Percentiles rank a stretch among this genome's conserved stretches.
Conservation (phyloP, 2,329 filamentous ascomycete genomes). For the Verticillium tricorpus region DNA sequence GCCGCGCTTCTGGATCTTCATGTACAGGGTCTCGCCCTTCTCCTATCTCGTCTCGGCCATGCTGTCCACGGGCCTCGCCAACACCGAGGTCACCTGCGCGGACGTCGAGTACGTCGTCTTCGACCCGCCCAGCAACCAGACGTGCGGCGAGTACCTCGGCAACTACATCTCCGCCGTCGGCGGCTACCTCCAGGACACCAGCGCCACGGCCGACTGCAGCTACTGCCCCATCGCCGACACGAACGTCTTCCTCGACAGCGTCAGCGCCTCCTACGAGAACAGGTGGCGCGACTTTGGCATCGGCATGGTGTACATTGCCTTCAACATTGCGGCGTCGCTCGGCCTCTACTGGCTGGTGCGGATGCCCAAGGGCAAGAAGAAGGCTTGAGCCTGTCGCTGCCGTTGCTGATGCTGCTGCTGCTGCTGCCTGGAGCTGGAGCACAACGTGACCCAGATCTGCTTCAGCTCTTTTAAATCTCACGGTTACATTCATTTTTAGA, state of each 20-base stretch:
- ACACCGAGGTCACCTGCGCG: conserved; percentile 61
- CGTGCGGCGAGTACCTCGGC: conserved; percentile 56
- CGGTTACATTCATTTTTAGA: background rate
- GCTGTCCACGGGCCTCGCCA: conserved; percentile 65
- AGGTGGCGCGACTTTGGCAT: conserved; percentile 68
- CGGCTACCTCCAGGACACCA: conserved; percentile 48
- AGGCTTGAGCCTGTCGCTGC: conserved; percentile 4
- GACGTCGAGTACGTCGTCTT: conserved; percentile 65
- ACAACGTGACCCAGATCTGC: background rate
- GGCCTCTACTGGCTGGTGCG: conserved; percentile 51
- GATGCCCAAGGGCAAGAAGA: conserved; percentile 35
- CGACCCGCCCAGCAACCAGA: conserved; percentile 51
- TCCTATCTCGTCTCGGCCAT: conserved; percentile 78
- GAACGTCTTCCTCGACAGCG: conserved; percentile 43
- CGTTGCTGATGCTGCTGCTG: background rate
- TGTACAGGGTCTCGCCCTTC: conserved; percentile 79
- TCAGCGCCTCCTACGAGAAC: conserved; percentile 49
- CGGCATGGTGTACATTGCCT: conserved; percentile 53
- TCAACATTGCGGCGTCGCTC: conserved; percentile 52
- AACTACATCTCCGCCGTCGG: conserved; percentile 42
- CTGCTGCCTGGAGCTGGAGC: background rate
- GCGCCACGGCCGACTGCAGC: conserved; percentile 44
- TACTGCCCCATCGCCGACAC: conserved; percentile 51
- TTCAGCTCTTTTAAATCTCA: background rate
- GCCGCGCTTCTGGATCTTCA: conserved; percentile 77